phyloP scores from a whole-genome alignment of 441 rosid species.

The Isatis lusitanica region DNA sequence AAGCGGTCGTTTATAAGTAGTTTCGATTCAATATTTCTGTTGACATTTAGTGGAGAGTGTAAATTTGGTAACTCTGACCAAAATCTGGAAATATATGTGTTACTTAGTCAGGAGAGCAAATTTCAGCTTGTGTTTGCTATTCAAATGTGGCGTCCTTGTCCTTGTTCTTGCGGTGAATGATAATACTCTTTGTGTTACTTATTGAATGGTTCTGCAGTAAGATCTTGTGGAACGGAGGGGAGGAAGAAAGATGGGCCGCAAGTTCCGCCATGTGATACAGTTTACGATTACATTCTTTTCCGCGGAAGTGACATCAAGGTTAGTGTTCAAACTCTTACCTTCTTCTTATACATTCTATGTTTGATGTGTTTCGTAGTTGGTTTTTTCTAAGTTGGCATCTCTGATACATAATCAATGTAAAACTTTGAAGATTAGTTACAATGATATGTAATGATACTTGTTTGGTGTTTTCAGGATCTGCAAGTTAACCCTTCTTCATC shows the following conservation, averaged over 20 bases:
- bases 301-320: constrained; percentile 60
- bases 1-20: neutral
- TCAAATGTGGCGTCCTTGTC: neutral
- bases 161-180: constrained; percentile 1
- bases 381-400: neutral
- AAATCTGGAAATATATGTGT: neutral
- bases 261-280: constrained; percentile 46
- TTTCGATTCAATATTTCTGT: neutral
- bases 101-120: neutral
- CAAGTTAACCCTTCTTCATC: constrained; percentile 51
- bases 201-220: constrained; percentile 39
- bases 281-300: constrained; percentile 54
- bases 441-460: neutral
- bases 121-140: neutral
- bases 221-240: constrained; percentile 59
- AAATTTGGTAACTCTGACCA: neutral
- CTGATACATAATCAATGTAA: neutral
- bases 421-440: neutral
- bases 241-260: constrained; percentile 54
- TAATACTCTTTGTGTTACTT: neutral
- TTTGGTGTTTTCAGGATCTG: constrained; percentile 50
- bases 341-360: neutral
- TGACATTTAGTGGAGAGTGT: neutral
- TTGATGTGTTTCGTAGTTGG: neutral
- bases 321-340: neutral